Percentiles rank a stretch among this genome's conserved stretches.
Conservation (phyloP, 176 grass and related monocot species). For the Eleusine indica region DNA sequence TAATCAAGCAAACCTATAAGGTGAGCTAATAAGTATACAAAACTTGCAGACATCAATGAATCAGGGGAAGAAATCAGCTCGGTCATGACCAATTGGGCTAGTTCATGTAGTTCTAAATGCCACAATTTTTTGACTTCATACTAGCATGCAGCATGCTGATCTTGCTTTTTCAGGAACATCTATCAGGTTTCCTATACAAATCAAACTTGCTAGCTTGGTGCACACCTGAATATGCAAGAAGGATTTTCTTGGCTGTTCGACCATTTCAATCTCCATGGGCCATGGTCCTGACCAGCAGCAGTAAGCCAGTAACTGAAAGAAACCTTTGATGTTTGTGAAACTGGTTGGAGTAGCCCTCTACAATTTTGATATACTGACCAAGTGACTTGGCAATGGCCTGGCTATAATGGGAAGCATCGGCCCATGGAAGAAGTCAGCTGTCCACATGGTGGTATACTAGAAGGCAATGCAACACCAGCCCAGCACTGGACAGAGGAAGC, state of each 20-base stretch:
- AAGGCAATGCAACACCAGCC: constrained; percentile 14
- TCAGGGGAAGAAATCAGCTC: constrained; percentile 8
- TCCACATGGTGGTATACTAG: constrained; percentile 28
- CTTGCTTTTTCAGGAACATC: constrained; percentile 25
- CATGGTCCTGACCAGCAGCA: not conserved
- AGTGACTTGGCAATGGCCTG: constrained; percentile 34
- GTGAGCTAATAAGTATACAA: not conserved
- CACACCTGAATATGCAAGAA: not conserved
- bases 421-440: constrained; percentile 41
- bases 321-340: constrained; percentile 11
- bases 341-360: constrained; percentile 39
- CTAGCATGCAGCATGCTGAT: constrained; percentile 7
- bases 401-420: constrained; percentile 41
- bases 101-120: constrained; percentile 30
- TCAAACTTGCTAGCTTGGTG: not conserved
- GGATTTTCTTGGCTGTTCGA: not conserved
- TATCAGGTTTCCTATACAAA: not conserved
- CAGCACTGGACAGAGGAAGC: constrained; percentile 22
- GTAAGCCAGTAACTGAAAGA: not conserved
- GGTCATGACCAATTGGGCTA: constrained; percentile 32
- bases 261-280: not conserved
- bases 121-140: not conserved
- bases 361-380: constrained; percentile 36
- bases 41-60: not conserved
- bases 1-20: not conserved